Evolutionary conservation across 2,329 filamentous ascomycete genomes (phyloP).

Genomic region (Venturia asperata): DNA sequence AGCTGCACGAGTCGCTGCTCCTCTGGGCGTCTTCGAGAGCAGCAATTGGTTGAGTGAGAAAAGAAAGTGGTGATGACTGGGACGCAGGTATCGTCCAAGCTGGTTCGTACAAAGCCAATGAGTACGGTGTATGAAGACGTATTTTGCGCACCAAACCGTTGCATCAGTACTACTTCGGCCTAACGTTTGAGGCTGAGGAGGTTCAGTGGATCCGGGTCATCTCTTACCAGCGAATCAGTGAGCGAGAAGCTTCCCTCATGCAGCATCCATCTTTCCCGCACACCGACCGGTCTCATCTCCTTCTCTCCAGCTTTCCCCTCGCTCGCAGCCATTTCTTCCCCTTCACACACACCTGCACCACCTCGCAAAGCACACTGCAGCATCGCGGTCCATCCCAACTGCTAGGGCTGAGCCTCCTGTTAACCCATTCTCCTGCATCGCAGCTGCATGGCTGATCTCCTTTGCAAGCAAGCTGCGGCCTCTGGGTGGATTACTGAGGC

Average conservation of each 20-base stretch:
- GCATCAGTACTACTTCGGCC: not conserved
- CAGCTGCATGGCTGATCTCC: not conserved
- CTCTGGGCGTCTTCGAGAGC: not conserved
- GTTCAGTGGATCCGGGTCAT: not conserved
- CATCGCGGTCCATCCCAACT: not conserved
- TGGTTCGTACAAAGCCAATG: not conserved
- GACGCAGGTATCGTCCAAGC: not conserved
- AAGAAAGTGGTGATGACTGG: not conserved
- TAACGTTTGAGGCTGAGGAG: not conserved
- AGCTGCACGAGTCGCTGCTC: not conserved
- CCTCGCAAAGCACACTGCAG: not conserved
- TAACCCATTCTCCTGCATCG: conserved; percentile 8
- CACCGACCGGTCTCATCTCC: conserved; percentile 3
- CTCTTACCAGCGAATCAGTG: not conserved
- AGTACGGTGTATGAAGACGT: not conserved
- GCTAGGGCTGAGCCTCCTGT: not conserved
- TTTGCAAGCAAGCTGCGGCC: conserved; percentile 3
- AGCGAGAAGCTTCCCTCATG: not conserved
- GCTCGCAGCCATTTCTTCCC: not conserved
- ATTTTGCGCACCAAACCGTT: not conserved
- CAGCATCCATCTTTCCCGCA: not conserved
- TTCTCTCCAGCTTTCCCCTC: not conserved
- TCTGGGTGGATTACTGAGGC: not conserved
- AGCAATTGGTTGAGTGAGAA: not conserved
- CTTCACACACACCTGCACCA: not conserved